Conservation (phyloP, 805 yeast species). For the Candida qinlingensis region DNA sequence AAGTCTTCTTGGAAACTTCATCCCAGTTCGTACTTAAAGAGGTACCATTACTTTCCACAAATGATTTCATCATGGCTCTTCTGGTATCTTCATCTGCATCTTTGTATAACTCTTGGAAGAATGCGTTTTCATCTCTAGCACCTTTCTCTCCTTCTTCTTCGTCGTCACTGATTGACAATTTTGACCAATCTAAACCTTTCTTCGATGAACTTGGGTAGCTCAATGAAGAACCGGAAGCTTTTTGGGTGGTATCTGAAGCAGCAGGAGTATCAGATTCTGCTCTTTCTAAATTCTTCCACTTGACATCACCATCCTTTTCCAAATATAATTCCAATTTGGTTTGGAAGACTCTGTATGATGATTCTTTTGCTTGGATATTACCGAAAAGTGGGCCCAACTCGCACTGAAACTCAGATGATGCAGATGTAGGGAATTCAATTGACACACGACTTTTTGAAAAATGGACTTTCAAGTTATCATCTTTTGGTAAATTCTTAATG, state of each 20-base stretch:
- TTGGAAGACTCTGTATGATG: constrained; percentile 48
- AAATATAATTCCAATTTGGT: constrained; percentile 75
- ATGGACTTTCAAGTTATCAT: constrained; percentile 36
- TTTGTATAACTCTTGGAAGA: constrained; percentile 69
- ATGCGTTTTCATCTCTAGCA: constrained; percentile 45
- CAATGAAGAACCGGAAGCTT: neutral
- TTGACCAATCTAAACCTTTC: constrained; percentile 66
- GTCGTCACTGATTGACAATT: constrained; percentile 40
- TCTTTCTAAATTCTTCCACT: constrained; percentile 50
- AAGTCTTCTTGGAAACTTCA: constrained; percentile 64
- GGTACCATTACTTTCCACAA: constrained; percentile 90
- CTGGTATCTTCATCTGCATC: constrained; percentile 82
- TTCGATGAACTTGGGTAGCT: constrained; percentile 61
- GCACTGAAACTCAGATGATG: constrained; percentile 53
- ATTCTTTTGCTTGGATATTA: constrained; percentile 41
- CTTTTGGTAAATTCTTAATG: constrained; percentile 57
- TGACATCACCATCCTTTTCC: constrained; percentile 35
- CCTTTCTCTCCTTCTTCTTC: constrained; percentile 41
- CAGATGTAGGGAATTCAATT: constrained; percentile 43
- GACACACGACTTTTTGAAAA: constrained; percentile 32
- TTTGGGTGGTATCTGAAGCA: constrained; percentile 1
- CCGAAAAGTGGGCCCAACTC: constrained; percentile 48
- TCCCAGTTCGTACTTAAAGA: constrained; percentile 90
- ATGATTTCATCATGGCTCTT: constrained; percentile 97
- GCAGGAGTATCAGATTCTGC: constrained; percentile 9